Base-by-base conservation (phyloP, 2,329 filamentous ascomycete genomes). In the Alternaria hordeiaustralica region DNA sequence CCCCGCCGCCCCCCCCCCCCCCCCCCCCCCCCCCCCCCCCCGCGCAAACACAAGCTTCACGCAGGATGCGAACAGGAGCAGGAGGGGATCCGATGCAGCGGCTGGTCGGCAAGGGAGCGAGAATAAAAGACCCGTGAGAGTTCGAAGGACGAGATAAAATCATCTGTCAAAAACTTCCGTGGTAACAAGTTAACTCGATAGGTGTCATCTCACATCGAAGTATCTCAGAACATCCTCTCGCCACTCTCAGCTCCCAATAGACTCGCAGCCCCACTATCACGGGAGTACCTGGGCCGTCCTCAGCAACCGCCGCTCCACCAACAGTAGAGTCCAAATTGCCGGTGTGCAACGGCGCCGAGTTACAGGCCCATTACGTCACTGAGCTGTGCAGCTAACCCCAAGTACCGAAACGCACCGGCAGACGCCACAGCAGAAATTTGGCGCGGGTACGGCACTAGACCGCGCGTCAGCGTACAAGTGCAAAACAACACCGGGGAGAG, bases 361-460 rank as follows among this genome's bases (percentile, higher is more conserved):
- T 41, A 15, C 20, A 53, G 20, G 49, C 28, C 28, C 49, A 25
- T 53, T 53, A 41, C 30, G 49, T 53, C 49, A 53, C 28, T 53
- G 2, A 18, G 10, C 49, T 36, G 49, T 8, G 30, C 49, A 23
- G 13, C 49, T 53, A 53, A 36, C 28, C 36, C 49, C 49, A 51
- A 51, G 49, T 51, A 51, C 49, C 49, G 49, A 51, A 51, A 51
- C 49, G 49, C 49, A 51, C 49, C 49, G 28, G 49, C 49, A 51
- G 28, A 36, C 49, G 28, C 49, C 49, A 51, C 49, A 10, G 11
- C 6, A 23, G 13, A 20, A 36, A 20, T 36, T 51, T 51, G 28
- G 28, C 49, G 49, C 28, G 28, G 49, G 12, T 36, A 30, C 49
- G 13, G 28, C 28, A 21, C 49, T 36, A 30, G 18, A 51, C 15